A percentile compares a stretch with the other conserved stretches of the same genome.
phyloP scores from a whole-genome alignment of 257 asterid species.

The Primulina huaijiensis region DNA sequence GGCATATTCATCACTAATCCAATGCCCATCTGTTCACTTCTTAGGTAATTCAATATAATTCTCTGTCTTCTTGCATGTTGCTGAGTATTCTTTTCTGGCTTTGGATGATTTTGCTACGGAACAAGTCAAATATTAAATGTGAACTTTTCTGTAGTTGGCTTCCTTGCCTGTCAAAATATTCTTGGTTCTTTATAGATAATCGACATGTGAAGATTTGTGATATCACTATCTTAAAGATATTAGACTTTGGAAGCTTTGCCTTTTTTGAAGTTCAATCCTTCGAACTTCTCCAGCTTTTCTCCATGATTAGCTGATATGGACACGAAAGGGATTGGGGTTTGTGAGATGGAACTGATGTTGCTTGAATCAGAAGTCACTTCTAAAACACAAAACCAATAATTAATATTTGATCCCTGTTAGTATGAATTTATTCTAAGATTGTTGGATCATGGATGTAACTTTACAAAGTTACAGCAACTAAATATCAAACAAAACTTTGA shows the following conservation, averaged over 20 bases:
- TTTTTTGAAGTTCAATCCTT: not conserved
- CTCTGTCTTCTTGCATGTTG: not conserved
- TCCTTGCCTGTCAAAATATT: not conserved
- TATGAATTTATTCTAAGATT: no score
- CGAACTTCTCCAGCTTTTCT: not conserved
- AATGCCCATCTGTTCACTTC: conserved; percentile 76
- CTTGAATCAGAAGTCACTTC: no score
- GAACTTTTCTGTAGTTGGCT: not conserved
- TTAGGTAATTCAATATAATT: conserved; percentile 44
- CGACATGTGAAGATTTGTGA: not conserved
- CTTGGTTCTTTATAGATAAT: not conserved
- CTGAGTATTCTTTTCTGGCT: not conserved
- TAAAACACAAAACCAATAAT: no score
- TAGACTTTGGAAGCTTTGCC: not conserved
- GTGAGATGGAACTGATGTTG: no score
- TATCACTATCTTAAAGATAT: not conserved
- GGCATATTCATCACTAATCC: conserved; percentile 60
- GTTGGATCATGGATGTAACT: no score
- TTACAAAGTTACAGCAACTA: no score
- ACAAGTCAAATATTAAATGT: not conserved
- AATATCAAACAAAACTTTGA: no score
- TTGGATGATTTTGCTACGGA: no score
- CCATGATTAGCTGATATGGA: not conserved
- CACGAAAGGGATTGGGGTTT: not conserved
- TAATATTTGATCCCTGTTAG: no score